A percentile compares a stretch with the other conserved stretches of the same genome.
Evolutionary conservation across 2,329 filamentous ascomycete genomes (phyloP).

Genomic region (Arthrobotrys iridis): DNA sequence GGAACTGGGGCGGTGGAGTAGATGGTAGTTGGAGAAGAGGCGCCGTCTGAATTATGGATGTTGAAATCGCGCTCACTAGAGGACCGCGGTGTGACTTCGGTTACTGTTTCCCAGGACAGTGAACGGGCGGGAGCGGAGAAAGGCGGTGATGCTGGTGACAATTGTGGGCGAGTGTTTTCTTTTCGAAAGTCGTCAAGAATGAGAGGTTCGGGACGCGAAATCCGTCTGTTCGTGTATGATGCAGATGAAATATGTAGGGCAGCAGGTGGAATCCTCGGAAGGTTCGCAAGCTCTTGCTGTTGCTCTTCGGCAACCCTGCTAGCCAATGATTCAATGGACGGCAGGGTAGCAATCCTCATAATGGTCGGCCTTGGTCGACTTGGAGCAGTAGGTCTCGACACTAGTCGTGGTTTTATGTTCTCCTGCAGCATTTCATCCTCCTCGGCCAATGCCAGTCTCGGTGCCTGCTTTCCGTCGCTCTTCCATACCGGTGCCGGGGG

Average conservation of each 20-base stretch:
- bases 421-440: slow-evolving; percentile 38
- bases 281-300: slow-evolving; percentile 13
- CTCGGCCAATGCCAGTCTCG: slow-evolving; percentile 43
- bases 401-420: slow-evolving; percentile 39
- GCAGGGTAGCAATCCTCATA: slow-evolving; percentile 47
- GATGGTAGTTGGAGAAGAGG: slow-evolving; percentile 49
- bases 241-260: slow-evolving; percentile 7
- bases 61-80: slow-evolving; percentile 48
- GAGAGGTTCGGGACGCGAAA: slow-evolving; percentile 42
- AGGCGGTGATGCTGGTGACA: slow-evolving; percentile 23
- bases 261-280: slow-evolving; percentile 15
- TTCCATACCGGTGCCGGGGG: slow-evolving; percentile 52
- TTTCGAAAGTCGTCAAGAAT: not conserved
- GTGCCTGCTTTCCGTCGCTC: slow-evolving; percentile 48
- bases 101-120: slow-evolving; percentile 43
- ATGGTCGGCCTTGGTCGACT: slow-evolving; percentile 40
- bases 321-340: slow-evolving; percentile 47
- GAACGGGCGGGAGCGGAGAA: slow-evolving; percentile 45
- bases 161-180: slow-evolving; percentile 3
- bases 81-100: slow-evolving; percentile 35
- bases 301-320: slow-evolving; percentile 47
- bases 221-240: slow-evolving; percentile 24
- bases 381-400: slow-evolving; percentile 28
- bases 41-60: slow-evolving; percentile 42
- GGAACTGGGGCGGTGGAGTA: slow-evolving; percentile 40